Evolutionary conservation across 2,329 filamentous ascomycete species (phyloP), one percentile per base, ranked within the genome.

Genomic region (Fusarium agapanthi): DNA sequence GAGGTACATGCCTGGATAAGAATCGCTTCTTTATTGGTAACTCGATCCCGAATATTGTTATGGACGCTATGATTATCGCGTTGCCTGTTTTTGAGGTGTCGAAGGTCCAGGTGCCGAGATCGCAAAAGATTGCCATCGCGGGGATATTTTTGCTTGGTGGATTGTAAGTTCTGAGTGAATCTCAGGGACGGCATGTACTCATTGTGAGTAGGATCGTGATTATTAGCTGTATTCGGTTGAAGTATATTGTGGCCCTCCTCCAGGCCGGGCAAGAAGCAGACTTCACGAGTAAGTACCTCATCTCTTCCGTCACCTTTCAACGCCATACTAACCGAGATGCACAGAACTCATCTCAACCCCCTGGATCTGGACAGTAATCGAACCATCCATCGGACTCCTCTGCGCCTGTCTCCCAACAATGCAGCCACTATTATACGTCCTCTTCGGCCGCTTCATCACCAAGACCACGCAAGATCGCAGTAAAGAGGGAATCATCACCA

Each of bases 251-350:
- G 6, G 24, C 32, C 1, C 53, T 67, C 20, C 30, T 66, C 5
- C 32, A 53, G 12, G 61, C 34, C 2, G 65, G 61, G 0, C n/a
- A 41, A 8, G 22, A 47, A 12, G 41, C 44, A 32, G 65, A 61
- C 22, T 66, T 66, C 6, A 60, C 65, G 0, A 50, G 65, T 66
- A 28, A 38, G 35, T 4, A 15, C 1, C 20, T 3, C 3, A 6
- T 16, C 0, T 2, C 5, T 30, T 22, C 0, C 20, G 0, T 0
- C 4, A 0, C 2, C 10, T 1, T 14, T 48, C 2, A 4, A 1
- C 0, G 0, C 7, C 15, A 18, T 14, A 24, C 11, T 37, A 12
- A 28, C 26, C 2, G 2, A 35, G 5, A 15, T 7, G 0, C 2
- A 6, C 18, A 67, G 65, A 67, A 2, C 53, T 66, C 6, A 66